These are phyloP conservation scores for Alternaria sp. DNA, from an alignment of 2,329 filamentous ascomycete genomes.

Conservation along the genomic window DNA sequence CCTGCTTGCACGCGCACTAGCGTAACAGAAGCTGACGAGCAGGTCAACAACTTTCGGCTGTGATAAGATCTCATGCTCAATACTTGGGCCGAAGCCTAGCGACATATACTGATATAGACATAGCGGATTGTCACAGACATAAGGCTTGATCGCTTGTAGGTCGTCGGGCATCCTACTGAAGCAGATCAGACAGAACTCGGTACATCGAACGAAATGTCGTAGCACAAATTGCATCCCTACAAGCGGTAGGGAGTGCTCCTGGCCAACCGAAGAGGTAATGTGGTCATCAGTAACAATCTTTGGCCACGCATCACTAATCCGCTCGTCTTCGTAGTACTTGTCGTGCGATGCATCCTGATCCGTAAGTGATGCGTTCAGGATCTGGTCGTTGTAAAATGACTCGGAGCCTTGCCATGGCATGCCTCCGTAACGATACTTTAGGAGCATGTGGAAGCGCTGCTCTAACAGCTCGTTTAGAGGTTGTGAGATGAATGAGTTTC, in stretches of 20 bases:
- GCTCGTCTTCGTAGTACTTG: conserved; percentile 51
- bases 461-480: conserved; percentile 76
- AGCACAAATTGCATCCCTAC: conserved; percentile 78
- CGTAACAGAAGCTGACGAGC: conserved; percentile 82
- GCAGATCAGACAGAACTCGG: conserved; percentile 87
- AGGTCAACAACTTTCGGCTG: conserved; percentile 87
- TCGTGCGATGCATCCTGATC: conserved; percentile 48
- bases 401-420: conserved; percentile 76
- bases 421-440: conserved; percentile 66
- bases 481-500: conserved; percentile 73
- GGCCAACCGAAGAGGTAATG: conserved; percentile 45
- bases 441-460: conserved; percentile 68
- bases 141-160: conserved; percentile 76
- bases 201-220: conserved; percentile 80
- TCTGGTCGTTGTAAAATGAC: conserved; percentile 60
- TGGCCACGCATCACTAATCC: conserved; percentile 51
- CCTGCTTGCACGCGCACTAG: conserved; percentile 56
- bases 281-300: conserved; percentile 62
- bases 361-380: conserved; percentile 44
- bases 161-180: conserved; percentile 72
- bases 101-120: conserved; percentile 90
- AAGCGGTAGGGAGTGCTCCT: conserved; percentile 63
- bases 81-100: conserved; percentile 83
- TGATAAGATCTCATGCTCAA: conserved; percentile 83
- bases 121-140: conserved; percentile 76